phyloP scores from a whole-genome alignment of 139 green algal species.

The Dunaliella sp. region DNA sequence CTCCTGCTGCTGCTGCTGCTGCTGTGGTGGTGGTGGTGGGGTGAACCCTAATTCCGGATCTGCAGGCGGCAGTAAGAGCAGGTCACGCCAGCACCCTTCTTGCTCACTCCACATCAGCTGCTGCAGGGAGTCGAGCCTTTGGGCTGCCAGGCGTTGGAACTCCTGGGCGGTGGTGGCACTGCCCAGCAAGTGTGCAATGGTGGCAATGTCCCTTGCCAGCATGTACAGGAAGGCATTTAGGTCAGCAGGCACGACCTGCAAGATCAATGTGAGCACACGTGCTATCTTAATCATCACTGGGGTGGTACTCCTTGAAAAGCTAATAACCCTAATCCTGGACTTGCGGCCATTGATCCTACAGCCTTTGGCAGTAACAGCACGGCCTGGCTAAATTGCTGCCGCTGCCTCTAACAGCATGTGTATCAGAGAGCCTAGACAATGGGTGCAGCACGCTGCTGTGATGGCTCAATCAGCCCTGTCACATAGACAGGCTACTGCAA shows the following conservation, averaged over 20 bases:
- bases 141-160: background rate
- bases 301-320: no score
- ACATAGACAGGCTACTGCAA: no score
- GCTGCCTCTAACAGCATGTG: no score
- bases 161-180: constrained; percentile 14
- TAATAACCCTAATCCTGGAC: no score
- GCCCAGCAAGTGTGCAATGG: constrained; percentile 46
- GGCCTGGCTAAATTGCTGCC: no score
- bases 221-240: constrained; percentile 86
- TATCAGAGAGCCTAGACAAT: no score
- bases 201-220: constrained; percentile 53
- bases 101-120: constrained; percentile 66
- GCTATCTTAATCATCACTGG: no score
- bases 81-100: constrained; percentile 68
- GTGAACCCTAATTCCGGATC: background rate
- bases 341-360: no score
- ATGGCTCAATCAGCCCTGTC: no score
- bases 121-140: constrained; percentile 52
- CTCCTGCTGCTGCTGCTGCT: background rate
- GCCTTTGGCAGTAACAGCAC: no score
- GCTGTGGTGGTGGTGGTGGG: background rate
- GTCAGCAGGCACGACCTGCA: constrained; percentile 79
- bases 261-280: no score
- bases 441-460: no score
- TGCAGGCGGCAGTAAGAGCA: constrained; percentile 40